Evolutionary conservation across 1,284 basidiomycete genomes (phyloP), one percentile per base, ranked within the genome.

Genomic region (Microstroma glucosiphilum): DNA sequence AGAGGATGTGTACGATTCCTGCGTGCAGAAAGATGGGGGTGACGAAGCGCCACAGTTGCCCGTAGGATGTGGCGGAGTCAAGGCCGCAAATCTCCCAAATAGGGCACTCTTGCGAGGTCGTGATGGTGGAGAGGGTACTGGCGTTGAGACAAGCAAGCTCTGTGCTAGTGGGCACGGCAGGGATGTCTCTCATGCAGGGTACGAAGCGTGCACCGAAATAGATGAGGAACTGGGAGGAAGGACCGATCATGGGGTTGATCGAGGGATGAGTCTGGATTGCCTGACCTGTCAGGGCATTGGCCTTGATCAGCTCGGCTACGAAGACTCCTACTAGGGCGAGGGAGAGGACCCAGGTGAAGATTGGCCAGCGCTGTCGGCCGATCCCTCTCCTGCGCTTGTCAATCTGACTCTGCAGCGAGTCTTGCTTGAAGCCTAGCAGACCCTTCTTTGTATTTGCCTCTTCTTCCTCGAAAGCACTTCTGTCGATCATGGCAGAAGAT

Each of bases 201-300:
- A 90, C 90, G 76, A 93, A 97, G 17, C 94, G 89, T 17, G 92
- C 91, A 2, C 84, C 93, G 56, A 92, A 83, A 68, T 89, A 86
- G 70, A 96, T 92, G 17, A 97, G 82, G 3, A 89, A 91, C 53
- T 87, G 87, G 48, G 85, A 85, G 0, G 90, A 89, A 0, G 93
- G 93, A 0, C 93, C 93, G 30, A 92, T 82, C 92, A 96, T 96
- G 7, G 88, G 88, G 77, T 96, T 96, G 67, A 93, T 86, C 12
- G 83, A 83, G 2, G 90, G 90, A 83, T 89, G 61, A 1, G 72
- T 76, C 60, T 75, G 77, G 21, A 80, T 72, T 0, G 77, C 70
- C 40, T 77, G 72, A 1, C 80, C 80, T 0, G 79, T 80, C 42
- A 57, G 60, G 9, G 68, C 8, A 7, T 69, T 70, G 37, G 73